Evolutionary conservation across 140 eudicot genomes (phyloP), one percentile per base, ranked within the genome.

Genomic region (Stevia rebaudiana): DNA sequence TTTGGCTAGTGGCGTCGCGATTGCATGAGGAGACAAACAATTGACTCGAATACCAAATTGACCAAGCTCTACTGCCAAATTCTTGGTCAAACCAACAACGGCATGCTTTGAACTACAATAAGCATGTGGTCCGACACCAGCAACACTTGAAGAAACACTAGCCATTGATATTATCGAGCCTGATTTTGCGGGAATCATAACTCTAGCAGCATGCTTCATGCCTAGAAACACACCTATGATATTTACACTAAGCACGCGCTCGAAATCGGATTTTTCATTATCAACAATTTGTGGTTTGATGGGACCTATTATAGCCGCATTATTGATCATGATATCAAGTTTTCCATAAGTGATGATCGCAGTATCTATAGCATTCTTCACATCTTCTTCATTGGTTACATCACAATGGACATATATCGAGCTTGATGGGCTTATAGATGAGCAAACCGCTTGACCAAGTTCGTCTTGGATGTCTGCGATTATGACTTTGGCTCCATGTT

Each of bases 121-220:
- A 11, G 82, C 89, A 61, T 86, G 91, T 8, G 91, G 28, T n/a
- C 74, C 67, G 0, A 51, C 73, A 1, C 83, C 91, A 8, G 58
- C 84, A 8, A 80, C 3, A 5, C 42, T 52, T 4, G 88, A 69
- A 22, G 54, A 8, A 3, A 76, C 3, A 43, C 95, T 86, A 9
- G 85, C 75, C 1, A 75, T 78, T 10, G 83, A 81, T 31, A 86
- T 44, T 15, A 86, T 81, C 24, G 83, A 42, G 15, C 95, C 95
- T 0, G 55, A 6, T 28, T 61, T 62, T 1, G 78, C 80, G 1
- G 95, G 85, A 57, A 83, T 74, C 95, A 86, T 83, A 22, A 86
- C 90, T 1, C 95, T 67, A 8, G 95, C 83, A 0, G 95, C 95
- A 49, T 86, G 95, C 66, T 86, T 86, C 81, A 73, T 75, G 59